phyloP scores from a whole-genome alignment of 2,329 filamentous ascomycete genomes.

The Hymenotorrendiella dingleyae region DNA sequence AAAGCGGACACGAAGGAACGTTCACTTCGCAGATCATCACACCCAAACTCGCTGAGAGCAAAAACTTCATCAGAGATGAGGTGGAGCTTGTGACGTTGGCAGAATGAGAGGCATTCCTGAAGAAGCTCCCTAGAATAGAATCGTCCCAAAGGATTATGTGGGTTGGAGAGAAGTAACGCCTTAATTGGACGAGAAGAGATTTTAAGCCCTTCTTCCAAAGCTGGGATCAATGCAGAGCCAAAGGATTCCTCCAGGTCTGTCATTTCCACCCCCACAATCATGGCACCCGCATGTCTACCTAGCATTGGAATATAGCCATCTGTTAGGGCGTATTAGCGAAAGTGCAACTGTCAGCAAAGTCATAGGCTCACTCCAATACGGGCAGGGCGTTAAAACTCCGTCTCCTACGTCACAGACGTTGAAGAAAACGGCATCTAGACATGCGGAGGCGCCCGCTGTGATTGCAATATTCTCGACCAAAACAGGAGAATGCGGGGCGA shows the following conservation, averaged over 20 bases:
- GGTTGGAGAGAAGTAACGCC: not conserved
- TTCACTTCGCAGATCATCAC: not conserved
- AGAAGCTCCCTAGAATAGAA: not conserved
- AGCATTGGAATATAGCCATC: no score
- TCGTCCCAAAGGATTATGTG: not conserved
- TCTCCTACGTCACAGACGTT: constrained; percentile 17
- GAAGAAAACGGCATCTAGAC: constrained; percentile 14
- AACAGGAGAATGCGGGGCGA: constrained; percentile 12
- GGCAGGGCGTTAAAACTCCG: constrained; percentile 13
- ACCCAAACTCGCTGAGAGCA: not conserved
- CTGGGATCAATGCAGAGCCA: not conserved
- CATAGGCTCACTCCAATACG: constrained; percentile 21
- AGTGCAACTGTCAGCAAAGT: no score
- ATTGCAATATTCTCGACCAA: constrained; percentile 7
- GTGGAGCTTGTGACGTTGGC: not conserved
- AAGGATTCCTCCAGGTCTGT: not conserved
- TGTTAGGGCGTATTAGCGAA: no score
- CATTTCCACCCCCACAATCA: no score
- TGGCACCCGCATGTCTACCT: no score
- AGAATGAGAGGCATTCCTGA: not conserved
- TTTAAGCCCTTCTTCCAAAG: not conserved
- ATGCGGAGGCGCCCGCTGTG: constrained; percentile 12
- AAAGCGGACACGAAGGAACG: not conserved
- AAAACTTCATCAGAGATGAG: not conserved
- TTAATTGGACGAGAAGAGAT: not conserved